Base-by-base conservation (phyloP, 2,329 filamentous ascomycete species). In the Hypomyces perniciosus region DNA sequence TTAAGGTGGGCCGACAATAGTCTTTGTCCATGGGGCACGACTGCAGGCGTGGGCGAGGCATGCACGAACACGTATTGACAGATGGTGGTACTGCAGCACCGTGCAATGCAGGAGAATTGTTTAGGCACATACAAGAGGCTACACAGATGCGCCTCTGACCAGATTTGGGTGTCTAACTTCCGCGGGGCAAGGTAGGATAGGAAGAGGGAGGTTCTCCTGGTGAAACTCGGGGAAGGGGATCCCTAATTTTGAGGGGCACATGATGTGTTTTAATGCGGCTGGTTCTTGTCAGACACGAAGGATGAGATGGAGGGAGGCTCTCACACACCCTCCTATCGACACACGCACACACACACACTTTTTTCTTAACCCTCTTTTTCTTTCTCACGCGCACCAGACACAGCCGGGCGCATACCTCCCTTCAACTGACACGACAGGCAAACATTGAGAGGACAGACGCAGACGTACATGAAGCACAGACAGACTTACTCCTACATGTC, bases 131-230 rank as follows among this genome's bases (percentile, higher is more conserved):
- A 44, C 20, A 34, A 40, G 34, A 27, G 20, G 31, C 41, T 27
- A 34, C 40, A 44, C 40, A 27, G 42, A 50, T 26, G 34, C 27
- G 34, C 30, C 41, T 50, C 29, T 28, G 28, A 35, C 41, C 29
- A 35, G 35, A 33, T 40, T 40, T 45, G 35, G 42, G 42, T 28
- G 38, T 20, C 34, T 50, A 35, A 42, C 29, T 42, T 44, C 34
- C 40, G 42, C 29, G 42, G 37, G 30, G 35, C 40, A 34, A 40
- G 34, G 41, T 41, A 34, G 39, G 41, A 29, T 39, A 33, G 39
- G 41, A 33, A 40, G 34, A 45, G 28, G 13, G 34, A 20, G 20
- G 20, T 20, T 20, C 20, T 20, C 20, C 20, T 20, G 20, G 20
- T 20, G 20, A n/a, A n/a, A n/a, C n/a, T n/a, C n/a, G n/a, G n/a